phyloP scores from a whole-genome alignment of 768 basidiomycete species.

The Tylopilus sp. region DNA sequence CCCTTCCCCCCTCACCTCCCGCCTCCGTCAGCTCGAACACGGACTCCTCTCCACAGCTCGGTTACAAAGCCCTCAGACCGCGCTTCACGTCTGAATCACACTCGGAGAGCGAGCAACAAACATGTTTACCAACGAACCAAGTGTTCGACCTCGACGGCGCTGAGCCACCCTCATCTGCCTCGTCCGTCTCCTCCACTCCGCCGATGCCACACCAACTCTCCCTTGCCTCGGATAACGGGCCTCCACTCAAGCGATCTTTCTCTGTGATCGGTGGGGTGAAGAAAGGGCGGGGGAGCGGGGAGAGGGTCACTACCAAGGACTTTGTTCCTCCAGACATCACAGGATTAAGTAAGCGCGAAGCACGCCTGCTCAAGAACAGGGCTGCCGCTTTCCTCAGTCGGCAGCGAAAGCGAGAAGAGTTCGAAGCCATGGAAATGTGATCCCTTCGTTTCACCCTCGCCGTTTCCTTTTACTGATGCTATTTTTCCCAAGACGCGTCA shows the following conservation, averaged over 20 bases:
- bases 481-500: slow-evolving; percentile 59
- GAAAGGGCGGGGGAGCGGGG: slow-evolving; percentile 46
- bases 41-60: slow-evolving; percentile 44
- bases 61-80: slow-evolving; percentile 49
- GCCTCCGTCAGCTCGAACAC: slow-evolving; percentile 42
- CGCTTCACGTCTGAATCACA: slow-evolving; percentile 43
- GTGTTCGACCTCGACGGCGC: slow-evolving; percentile 54
- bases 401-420: slow-evolving; percentile 90
- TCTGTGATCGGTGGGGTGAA: slow-evolving; percentile 42
- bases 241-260: slow-evolving; percentile 39
- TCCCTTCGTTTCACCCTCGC: slow-evolving; percentile 32
- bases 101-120: slow-evolving; percentile 43
- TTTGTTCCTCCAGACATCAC: slow-evolving; percentile 87
- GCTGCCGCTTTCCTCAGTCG: slow-evolving; percentile 89
- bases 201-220: slow-evolving; percentile 31
- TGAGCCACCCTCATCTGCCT: slow-evolving; percentile 33
- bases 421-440: slow-evolving; percentile 87
- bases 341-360: slow-evolving; percentile 87
- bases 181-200: slow-evolving; percentile 30
- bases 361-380: slow-evolving; percentile 87
- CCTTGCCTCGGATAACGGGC: slow-evolving; percentile 32
- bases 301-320: slow-evolving; percentile 65
- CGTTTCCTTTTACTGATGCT: slow-evolving; percentile 15
- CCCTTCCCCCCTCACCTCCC: slow-evolving; percentile 47
- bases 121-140: slow-evolving; percentile 69